A percentile compares a stretch with the other conserved stretches of the same genome.
Evolutionary conservation across 2,329 filamentous ascomycete genomes (phyloP).

Genomic region (Bipolaris victoriae): DNA sequence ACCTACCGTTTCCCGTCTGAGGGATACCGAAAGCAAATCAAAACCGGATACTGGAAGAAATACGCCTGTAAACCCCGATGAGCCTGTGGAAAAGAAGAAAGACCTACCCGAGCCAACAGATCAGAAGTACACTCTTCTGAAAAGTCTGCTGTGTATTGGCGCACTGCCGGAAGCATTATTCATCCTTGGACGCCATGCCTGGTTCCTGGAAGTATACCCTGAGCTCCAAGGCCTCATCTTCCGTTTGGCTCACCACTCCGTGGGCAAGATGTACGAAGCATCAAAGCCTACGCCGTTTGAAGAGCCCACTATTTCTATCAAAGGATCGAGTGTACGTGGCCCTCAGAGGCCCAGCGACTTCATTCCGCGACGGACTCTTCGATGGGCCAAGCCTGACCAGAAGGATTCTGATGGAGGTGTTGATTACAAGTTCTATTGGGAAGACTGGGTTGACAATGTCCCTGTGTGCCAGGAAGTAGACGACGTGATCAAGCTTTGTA

Average conservation of each 20-base stretch:
- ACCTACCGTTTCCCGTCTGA: constrained; percentile 50
- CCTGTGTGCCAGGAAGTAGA: constrained; percentile 89
- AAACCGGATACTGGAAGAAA: constrained; percentile 55
- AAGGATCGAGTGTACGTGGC: constrained; percentile 56
- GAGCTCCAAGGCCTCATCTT: constrained; percentile 82
- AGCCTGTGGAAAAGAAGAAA: constrained; percentile 52
- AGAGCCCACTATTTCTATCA: constrained; percentile 49
- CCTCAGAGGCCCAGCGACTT: constrained; percentile 67
- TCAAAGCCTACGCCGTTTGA: constrained; percentile 55
- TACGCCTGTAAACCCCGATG: constrained; percentile 50
- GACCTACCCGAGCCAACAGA: constrained; percentile 76
- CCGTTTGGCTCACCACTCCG: constrained; percentile 80
- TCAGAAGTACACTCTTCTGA: constrained; percentile 85
- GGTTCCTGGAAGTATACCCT: constrained; percentile 84
- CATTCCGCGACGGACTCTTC: constrained; percentile 69
- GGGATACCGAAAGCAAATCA: constrained; percentile 63
- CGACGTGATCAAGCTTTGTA: constrained; percentile 86
- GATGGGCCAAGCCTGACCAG: constrained; percentile 85
- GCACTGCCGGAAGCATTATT: constrained; percentile 92
- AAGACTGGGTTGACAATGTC: constrained; percentile 94
- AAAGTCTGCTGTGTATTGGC: constrained; percentile 85
- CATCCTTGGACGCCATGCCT: constrained; percentile 89
- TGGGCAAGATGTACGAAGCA: constrained; percentile 73
- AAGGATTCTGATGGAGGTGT: constrained; percentile 74
- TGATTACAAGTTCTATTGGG: constrained; percentile 93